These are phyloP conservation scores for Penicillium psychrofluorescens DNA, from an alignment of 495 filamentous ascomycete genomes.

Conservation along the genomic window DNA sequence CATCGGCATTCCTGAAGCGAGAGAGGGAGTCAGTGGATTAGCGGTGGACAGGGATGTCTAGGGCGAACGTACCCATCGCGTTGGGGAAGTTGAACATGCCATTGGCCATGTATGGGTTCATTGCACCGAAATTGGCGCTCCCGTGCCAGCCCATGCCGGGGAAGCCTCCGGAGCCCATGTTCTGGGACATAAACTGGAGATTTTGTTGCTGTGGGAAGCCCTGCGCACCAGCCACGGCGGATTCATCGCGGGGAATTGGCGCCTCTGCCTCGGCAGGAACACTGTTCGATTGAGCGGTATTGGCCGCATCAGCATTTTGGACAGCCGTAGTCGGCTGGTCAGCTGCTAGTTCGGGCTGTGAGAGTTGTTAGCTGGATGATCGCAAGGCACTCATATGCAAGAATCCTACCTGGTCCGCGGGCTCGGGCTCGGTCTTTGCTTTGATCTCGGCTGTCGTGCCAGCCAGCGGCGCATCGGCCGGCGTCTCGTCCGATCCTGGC, in stretches of 20 bases:
- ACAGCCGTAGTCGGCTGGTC: neutral
- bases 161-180: conserved; percentile 41
- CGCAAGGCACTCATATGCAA: neutral
- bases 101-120: conserved; percentile 65
- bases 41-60: neutral
- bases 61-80: conserved; percentile 62
- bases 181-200: conserved; percentile 12
- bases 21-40: conserved; percentile 7
- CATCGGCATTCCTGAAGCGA: conserved; percentile 62
- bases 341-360: conserved; percentile 1
- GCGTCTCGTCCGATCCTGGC: neutral
- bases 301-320: neutral
- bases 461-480: no score
- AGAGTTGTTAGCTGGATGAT: neutral
- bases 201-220: conserved; percentile 9
- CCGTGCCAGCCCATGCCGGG: conserved; percentile 59
- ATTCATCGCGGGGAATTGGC: conserved; percentile 8
- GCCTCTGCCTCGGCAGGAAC: conserved; percentile 10
- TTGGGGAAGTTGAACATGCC: conserved; percentile 66
- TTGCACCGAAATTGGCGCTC: conserved; percentile 61
- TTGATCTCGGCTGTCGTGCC: no score
- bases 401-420: conserved; percentile 5
- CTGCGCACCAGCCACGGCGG: conserved; percentile 8
- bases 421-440: no score
- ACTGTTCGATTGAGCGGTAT: conserved; percentile 1